These are phyloP conservation scores for Beauveria caledonica DNA, from an alignment of 2,329 filamentous ascomycete species.

Conservation along the genomic window DNA sequence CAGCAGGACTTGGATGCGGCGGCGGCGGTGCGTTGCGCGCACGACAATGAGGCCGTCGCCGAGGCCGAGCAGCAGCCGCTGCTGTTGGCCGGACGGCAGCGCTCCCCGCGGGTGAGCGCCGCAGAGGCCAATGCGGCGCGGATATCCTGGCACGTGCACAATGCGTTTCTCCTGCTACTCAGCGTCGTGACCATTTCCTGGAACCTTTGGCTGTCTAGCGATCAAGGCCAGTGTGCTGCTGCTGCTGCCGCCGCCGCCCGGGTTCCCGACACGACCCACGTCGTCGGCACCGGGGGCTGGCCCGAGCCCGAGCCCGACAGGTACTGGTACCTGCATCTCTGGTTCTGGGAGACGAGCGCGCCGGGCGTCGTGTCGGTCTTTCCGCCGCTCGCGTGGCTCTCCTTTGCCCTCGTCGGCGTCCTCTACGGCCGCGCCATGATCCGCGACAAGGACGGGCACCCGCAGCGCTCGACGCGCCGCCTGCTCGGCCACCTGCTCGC, in stretches of 20 bases:
- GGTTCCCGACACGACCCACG: not conserved
- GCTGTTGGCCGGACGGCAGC: not conserved
- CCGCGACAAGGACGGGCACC: too few species aligned
- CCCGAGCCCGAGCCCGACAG: not conserved
- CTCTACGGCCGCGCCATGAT: conserved; percentile 29
- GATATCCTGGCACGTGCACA: conserved; percentile 35
- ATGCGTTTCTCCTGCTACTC: conserved; percentile 26
- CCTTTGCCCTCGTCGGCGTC: conserved; percentile 36
- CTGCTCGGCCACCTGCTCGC: conserved; percentile 20
- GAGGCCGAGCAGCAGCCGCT: conserved; percentile 27
- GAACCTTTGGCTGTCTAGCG: conserved; percentile 38
- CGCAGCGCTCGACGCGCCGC: conserved; percentile 19
- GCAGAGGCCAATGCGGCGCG: conserved; percentile 4
- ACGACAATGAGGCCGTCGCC: conserved; percentile 11
- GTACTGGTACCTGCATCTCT: conserved; percentile 25
- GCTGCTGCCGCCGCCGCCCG: conserved; percentile 1
- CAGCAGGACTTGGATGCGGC: not conserved
- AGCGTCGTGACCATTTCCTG: conserved; percentile 33
- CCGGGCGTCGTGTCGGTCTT: conserved; percentile 30
- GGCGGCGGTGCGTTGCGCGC: not conserved
- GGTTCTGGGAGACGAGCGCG: conserved; percentile 30
- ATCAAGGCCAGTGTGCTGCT: conserved; percentile 27
- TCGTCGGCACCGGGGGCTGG: not conserved
- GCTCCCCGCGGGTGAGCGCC: not conserved
- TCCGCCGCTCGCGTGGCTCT: conserved; percentile 38